phyloP scores from a whole-genome alignment of 345 rosid species.

The Arabidopsis arenosa region DNA sequence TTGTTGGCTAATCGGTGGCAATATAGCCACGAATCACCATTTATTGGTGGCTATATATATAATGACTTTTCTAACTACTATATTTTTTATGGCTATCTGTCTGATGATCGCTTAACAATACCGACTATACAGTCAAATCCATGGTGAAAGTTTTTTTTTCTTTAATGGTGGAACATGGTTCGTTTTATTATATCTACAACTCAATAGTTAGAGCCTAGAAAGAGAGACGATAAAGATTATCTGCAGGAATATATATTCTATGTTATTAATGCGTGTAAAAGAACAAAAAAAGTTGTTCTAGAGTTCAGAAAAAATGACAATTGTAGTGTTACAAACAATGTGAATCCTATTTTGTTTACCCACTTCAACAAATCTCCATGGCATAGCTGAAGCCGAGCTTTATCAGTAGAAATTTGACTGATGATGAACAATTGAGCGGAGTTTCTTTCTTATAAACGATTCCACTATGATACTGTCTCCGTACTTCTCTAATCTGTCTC shows the following conservation, averaged over 20 bases:
- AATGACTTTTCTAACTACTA: no score
- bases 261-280: conserved; percentile 37
- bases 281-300: conserved; percentile 24
- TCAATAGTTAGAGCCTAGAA: no score
- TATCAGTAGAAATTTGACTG: conserved; percentile 9
- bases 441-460: conserved; percentile 1
- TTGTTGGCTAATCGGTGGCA: no score
- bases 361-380: conserved; percentile 39
- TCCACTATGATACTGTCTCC: conserved; percentile 2
- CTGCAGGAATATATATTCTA: conserved; percentile 16
- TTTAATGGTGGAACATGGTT: no score
- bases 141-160: no score
- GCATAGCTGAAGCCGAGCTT: conserved; percentile 27
- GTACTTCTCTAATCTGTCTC: conserved; percentile 20
- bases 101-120: no score
- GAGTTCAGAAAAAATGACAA: conserved; percentile 8
- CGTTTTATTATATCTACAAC: no score
- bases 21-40: no score
- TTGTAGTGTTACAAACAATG: conserved; percentile 42
- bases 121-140: no score
- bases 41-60: no score
- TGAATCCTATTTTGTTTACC: conserved; percentile 38
- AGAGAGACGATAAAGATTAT: no score
- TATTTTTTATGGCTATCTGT: no score
- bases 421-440: conserved; percentile 8